These are phyloP conservation scores for Colletotrichum sp. DNA, from an alignment of 2,329 filamentous ascomycete species.

Conservation along the genomic window DNA sequence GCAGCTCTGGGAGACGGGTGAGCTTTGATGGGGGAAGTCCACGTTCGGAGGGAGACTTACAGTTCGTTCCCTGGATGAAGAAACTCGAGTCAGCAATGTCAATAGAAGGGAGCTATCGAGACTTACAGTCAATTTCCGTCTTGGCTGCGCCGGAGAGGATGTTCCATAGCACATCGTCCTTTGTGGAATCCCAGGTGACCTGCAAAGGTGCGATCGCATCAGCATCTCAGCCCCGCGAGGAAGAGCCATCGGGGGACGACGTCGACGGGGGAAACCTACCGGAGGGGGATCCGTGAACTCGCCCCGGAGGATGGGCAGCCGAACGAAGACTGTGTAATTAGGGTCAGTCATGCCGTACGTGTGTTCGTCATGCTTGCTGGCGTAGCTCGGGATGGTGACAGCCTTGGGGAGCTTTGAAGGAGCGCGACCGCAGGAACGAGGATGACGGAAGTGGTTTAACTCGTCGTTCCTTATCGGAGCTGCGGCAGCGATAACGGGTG, in stretches of 20 bases:
- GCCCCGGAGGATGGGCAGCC: slow-evolving; percentile 86
- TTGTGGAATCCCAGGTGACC: slow-evolving; percentile 87
- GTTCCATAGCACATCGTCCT: slow-evolving; percentile 90
- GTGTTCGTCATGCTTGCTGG: slow-evolving; percentile 16
- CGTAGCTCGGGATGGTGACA: slow-evolving; percentile 4
- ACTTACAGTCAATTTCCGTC: slow-evolving; percentile 84
- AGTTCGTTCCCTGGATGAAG: slow-evolving; percentile 70
- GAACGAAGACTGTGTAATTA: slow-evolving; percentile 78
- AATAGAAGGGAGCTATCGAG: background rate
- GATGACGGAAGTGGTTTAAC: slow-evolving; percentile 15
- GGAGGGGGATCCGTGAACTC: slow-evolving; percentile 90
- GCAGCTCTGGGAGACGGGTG: slow-evolving; percentile 58
- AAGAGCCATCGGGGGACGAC: slow-evolving; percentile 1
- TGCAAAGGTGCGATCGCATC: slow-evolving; percentile 37
- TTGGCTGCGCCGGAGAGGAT: slow-evolving; percentile 83
- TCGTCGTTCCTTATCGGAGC: slow-evolving; percentile 21
- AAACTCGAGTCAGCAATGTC: background rate
- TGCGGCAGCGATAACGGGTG: slow-evolving; percentile 12
- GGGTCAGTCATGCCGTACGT: slow-evolving; percentile 50
- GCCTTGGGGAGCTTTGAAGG: background rate
- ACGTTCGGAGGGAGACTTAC: slow-evolving; percentile 51
- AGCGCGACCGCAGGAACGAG: background rate
- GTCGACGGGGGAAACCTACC: slow-evolving; percentile 52
- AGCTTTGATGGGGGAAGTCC: slow-evolving; percentile 17
- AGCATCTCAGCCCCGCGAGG: slow-evolving; percentile 20